Conservation (phyloP, 345 rosid genomes). For the Diplotaxis tenuifolia region DNA sequence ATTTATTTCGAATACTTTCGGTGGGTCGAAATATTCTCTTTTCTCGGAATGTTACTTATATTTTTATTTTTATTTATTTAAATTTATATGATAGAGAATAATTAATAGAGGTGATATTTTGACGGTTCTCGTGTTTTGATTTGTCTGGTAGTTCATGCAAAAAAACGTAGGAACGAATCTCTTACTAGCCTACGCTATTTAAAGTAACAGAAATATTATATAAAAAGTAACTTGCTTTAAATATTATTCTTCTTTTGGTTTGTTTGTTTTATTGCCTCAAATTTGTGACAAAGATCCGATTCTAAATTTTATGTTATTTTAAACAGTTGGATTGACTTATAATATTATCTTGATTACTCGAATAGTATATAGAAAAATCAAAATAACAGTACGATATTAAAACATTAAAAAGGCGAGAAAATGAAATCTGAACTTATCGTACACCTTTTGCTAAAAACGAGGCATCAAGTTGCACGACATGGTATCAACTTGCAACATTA, state of each 20-base stretch:
- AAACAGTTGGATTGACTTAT: not conserved
- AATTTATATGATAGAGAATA: not conserved
- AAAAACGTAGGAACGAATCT: conserved; percentile 30
- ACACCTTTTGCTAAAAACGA: conserved; percentile 17
- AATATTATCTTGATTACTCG: not conserved
- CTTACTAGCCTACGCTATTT: conserved; percentile 10
- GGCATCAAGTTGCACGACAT: conserved; percentile 31
- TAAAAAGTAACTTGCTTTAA: conserved; percentile 3
- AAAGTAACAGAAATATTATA: conserved; percentile 10
- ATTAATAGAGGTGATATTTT: not conserved
- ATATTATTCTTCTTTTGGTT: conserved; percentile 14
- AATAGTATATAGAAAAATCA: not conserved
- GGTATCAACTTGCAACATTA: conserved; percentile 10
- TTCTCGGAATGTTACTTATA: not conserved
- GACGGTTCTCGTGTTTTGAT: conserved; percentile 15
- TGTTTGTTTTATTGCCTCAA: conserved; percentile 11
- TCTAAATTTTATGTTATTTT: not conserved
- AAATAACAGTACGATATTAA: not conserved
- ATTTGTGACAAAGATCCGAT: conserved; percentile 33
- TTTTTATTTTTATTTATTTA: not conserved
- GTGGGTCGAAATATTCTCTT: conserved; percentile 11
- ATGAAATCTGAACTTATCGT: not conserved
- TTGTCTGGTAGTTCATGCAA: conserved; percentile 34
- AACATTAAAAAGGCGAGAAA: not conserved
- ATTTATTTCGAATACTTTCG: not conserved